These are phyloP conservation scores for Dryas integrifolia DNA, from an alignment of 331 rosid genomes.

Conservation along the genomic window DNA sequence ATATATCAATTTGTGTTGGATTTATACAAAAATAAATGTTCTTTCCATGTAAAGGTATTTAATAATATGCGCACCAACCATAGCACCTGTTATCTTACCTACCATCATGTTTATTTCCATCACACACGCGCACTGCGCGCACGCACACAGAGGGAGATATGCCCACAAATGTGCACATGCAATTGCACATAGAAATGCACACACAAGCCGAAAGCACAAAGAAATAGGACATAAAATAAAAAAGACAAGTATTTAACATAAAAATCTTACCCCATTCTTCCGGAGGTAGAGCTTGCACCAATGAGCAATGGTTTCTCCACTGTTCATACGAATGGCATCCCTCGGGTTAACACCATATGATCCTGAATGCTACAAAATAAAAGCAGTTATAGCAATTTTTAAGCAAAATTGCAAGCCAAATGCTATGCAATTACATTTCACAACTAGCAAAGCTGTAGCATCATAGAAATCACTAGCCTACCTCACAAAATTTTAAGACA, in stretches of 20 bases:
- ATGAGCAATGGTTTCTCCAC: slow-evolving; percentile 56
- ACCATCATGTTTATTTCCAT: neutral
- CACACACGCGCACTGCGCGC: neutral
- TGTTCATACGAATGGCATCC: slow-evolving; percentile 51
- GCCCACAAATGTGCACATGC: neutral
- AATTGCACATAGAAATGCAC: neutral
- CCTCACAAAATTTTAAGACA: slow-evolving; percentile 69
- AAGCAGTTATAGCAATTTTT: slow-evolving; percentile 14
- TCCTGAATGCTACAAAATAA: slow-evolving; percentile 59
- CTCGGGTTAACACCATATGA: slow-evolving; percentile 52
- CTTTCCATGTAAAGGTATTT: no score
- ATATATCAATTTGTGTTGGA: no score
- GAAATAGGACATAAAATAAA: slow-evolving; percentile 6
- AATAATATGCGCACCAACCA: no score
- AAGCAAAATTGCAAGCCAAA: slow-evolving; percentile 13
- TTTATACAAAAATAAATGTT: no score
- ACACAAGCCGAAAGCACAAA: neutral
- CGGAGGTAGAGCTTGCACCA: slow-evolving; percentile 56
- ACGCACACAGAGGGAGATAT: neutral
- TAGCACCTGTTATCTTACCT: neutral
- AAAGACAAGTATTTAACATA: slow-evolving; percentile 12
- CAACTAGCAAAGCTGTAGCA: slow-evolving; percentile 8
- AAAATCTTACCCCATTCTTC: slow-evolving; percentile 53
- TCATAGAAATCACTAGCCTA: slow-evolving; percentile 19
- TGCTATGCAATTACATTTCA: slow-evolving; percentile 3